These are phyloP conservation scores for Evernia prunastri DNA, from an alignment of 495 filamentous ascomycete genomes.

Conservation along the genomic window DNA sequence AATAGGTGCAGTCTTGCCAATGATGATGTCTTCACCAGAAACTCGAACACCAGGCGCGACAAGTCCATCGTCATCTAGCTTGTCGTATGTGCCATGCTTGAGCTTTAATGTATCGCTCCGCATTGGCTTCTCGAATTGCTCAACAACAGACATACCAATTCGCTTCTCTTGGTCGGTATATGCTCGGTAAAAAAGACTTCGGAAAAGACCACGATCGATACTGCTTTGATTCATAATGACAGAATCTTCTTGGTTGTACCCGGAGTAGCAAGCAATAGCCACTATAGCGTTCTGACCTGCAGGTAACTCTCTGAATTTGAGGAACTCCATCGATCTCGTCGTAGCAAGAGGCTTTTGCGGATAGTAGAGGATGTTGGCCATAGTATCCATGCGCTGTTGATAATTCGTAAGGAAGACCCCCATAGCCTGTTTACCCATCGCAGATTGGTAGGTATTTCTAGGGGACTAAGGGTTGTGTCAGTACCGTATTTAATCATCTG, in stretches of 20 bases:
- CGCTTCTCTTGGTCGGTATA: constrained; percentile 95
- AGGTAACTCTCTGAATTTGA: constrained; percentile 94
- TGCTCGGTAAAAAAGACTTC: constrained; percentile 94
- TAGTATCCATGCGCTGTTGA: constrained; percentile 93
- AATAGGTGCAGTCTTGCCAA: constrained; percentile 95
- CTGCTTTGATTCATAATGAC: constrained; percentile 99
- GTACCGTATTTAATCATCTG: constrained; percentile 5
- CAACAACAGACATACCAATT: constrained; percentile 80
- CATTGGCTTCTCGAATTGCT: constrained; percentile 91
- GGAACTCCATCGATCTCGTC: constrained; percentile 95
- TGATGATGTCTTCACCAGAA: constrained; percentile 96
- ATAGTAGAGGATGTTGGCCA: constrained; percentile 98
- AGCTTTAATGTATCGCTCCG: constrained; percentile 79
- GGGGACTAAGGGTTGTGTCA: constrained; percentile 54
- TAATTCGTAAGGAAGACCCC: constrained; percentile 97
- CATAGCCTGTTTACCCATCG: constrained; percentile 99
- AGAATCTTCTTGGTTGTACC: constrained; percentile 99
- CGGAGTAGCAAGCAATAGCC: constrained; percentile 92
- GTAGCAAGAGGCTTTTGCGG: constrained; percentile 96
- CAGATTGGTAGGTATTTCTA: constrained; percentile 97
- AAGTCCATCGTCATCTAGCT: constrained; percentile 92
- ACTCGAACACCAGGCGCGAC: constrained; percentile 89
- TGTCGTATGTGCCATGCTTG: constrained; percentile 96
- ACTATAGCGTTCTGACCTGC: constrained; percentile 98
- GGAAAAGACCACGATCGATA: constrained; percentile 94